Evolutionary conservation across 441 rosid species (phyloP).

Genomic region (Dalechampia spathulata): DNA sequence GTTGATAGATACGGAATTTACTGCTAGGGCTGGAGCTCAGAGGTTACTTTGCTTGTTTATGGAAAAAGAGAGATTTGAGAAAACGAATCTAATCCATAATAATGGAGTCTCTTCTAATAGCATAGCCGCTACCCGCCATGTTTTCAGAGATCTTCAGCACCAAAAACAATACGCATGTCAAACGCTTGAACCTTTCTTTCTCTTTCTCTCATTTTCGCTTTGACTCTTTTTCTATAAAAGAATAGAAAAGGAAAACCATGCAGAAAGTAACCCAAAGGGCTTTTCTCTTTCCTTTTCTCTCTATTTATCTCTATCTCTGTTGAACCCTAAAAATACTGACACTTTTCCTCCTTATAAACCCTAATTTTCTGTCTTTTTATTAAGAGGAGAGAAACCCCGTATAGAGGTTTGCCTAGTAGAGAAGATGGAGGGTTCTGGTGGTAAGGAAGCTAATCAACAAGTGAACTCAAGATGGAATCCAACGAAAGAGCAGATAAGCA

Average conservation of each 20-base stretch:
- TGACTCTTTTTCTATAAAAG: conserved; percentile 13
- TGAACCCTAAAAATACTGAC: neutral
- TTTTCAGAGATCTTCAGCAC: conserved; percentile 87
- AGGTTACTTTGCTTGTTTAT: no score
- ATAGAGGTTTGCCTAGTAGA: neutral
- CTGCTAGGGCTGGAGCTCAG: no score
- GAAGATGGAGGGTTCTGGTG: conserved; percentile 30
- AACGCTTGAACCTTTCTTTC: conserved; percentile 3
- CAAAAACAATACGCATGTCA: conserved; percentile 94
- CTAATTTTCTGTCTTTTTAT: neutral
- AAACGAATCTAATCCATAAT: conserved; percentile 21
- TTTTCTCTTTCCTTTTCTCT: neutral
- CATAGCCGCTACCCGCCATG: conserved; percentile 69
- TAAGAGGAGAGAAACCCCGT: neutral
- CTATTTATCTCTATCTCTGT: conserved; percentile 1
- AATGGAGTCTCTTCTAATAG: neutral
- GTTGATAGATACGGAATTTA: no score
- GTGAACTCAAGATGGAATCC: conserved; percentile 78
- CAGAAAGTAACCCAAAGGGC: conserved; percentile 11
- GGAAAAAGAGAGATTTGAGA: no score
- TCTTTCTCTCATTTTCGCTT: neutral
- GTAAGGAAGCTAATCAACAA: conserved; percentile 24
- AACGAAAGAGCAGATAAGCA: conserved; percentile 72
- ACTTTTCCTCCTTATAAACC: neutral
- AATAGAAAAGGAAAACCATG: conserved; percentile 20